These are phyloP conservation scores for Tubosaeta brunneosetosa DNA, from an alignment of 768 basidiomycete species.

Conservation along the genomic window DNA sequence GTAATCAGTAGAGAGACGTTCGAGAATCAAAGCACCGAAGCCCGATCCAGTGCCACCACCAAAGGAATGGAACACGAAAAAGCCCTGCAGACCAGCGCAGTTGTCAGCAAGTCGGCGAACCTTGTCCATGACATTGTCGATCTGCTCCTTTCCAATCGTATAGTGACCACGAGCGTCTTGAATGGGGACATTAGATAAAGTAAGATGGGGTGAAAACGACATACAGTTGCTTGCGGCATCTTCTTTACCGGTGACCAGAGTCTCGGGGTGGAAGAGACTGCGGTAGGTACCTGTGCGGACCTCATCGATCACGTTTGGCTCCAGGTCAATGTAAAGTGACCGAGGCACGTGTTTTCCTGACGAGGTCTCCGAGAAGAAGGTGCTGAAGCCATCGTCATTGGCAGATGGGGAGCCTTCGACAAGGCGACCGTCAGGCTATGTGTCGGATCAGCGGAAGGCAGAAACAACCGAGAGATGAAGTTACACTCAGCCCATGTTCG, in stretches of 20 bases:
- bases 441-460: conserved; percentile 18
- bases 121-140: conserved; percentile 95
- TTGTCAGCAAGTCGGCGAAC: conserved; percentile 93
- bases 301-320: conserved; percentile 97
- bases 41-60: conserved; percentile 99
- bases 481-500: conserved; percentile 95
- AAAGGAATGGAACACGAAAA: conserved; percentile 99
- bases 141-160: conserved; percentile 97
- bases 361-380: conserved; percentile 98
- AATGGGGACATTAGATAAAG: conserved; percentile 1
- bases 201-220: conserved; percentile 12
- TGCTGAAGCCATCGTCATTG: conserved; percentile 91
- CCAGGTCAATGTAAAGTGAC: conserved; percentile 94
- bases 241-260: conserved; percentile 97
- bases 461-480: conserved; percentile 4
- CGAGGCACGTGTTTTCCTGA: conserved; percentile 97
- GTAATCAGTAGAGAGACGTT: conserved; percentile 93
- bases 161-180: conserved; percentile 96
- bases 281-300: conserved; percentile 94
- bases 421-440: conserved; percentile 91
- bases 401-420: conserved; percentile 69
- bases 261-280: conserved; percentile 98
- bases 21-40: conserved; percentile 93
- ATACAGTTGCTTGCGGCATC: conserved; percentile 99
- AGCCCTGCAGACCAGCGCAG: conserved; percentile 95